Evolutionary conservation across 768 basidiomycete species (phyloP), one percentile per base, ranked within the genome.

Genomic region (Boletellus emodensis): DNA sequence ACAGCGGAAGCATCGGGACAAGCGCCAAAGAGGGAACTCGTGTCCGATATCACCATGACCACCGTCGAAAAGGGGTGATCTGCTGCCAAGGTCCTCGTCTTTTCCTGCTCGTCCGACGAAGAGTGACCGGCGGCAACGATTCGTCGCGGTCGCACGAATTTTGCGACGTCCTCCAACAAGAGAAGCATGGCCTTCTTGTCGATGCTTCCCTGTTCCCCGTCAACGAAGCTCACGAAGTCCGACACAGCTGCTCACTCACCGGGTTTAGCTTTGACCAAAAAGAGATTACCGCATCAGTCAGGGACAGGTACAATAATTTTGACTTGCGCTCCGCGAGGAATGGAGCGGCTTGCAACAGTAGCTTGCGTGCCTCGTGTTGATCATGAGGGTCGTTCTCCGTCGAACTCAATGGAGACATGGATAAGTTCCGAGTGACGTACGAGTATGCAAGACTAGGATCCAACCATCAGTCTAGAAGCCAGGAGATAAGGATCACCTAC

Each of bases 241-340:
- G 41, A 50, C 5, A 46, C 24, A 4, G 3, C 11, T 30, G 24
- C 41, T 22, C 20, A 53, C 66, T 47, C 32, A 70, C 66, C n/a
- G 73, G 59, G 20, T 76, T 73, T 41, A 84, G 75, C 15, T 78
- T 75, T 8, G 87, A 85, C 80, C 82, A 87, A 6, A 89, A 60
- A 50, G 84, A 82, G 8, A 78, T 78, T n/a, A 81, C 68, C 3
- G 77, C 75, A 24, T 74, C 72, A 22, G 75, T 72, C 33, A 90
- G 60, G 45, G 73, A 76, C 7, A 70, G 54, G 51, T 83, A 75
- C 9, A 81, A 57, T n/a, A 73, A 72, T 22, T 69, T 82, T 6
- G 88, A 83, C 59, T 74, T 78, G 36, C 74, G 76, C 35, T 85
- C 80, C 1, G 70, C 65, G 12, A 91, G 69, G 60, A 92, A 90